Evolutionary conservation across 2,329 filamentous ascomycete genomes (phyloP).

Genomic region (Sporothrix globosa): DNA sequence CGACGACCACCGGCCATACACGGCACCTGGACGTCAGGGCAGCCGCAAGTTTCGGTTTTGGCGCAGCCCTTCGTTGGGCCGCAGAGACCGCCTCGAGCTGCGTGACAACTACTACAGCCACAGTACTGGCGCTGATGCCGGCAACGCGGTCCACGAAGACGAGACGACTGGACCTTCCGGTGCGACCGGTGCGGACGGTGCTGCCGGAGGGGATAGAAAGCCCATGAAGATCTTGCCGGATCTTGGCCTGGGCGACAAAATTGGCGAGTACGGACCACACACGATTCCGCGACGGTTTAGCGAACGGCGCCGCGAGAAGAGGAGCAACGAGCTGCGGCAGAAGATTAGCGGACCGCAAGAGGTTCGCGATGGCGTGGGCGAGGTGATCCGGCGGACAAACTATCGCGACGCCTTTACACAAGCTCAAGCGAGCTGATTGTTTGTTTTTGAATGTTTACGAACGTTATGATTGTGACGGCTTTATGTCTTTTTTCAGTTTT

Average conservation of each 20-base stretch:
- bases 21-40: slow-evolving; percentile 41
- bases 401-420: slow-evolving; percentile 43
- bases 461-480: slow-evolving; percentile 24
- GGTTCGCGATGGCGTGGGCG: slow-evolving; percentile 61
- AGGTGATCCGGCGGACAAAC: slow-evolving; percentile 55
- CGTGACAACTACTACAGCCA: not conserved
- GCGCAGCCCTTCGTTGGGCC: slow-evolving; percentile 31
- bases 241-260: slow-evolving; percentile 51
- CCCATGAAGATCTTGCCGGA: slow-evolving; percentile 40
- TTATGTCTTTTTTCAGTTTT: not conserved
- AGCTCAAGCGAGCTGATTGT: slow-evolving; percentile 29
- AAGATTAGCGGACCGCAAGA: slow-evolving; percentile 64
- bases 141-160: not conserved
- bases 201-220: not conserved
- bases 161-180: not conserved
- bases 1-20: slow-evolving; percentile 44
- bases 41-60: slow-evolving; percentile 36
- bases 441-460: not conserved
- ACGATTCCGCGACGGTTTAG: slow-evolving; percentile 60
- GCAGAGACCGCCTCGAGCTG: not conserved
- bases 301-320: slow-evolving; percentile 62
- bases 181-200: not conserved
- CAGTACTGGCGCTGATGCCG: too few relatives aligned
- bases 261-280: slow-evolving; percentile 55
- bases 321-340: slow-evolving; percentile 60